Percentiles rank a stretch among this genome's conserved stretches.
Conservation (phyloP, 371 early-diverging fungal genomes). For the Apophysomyces ossiformis region DNA sequence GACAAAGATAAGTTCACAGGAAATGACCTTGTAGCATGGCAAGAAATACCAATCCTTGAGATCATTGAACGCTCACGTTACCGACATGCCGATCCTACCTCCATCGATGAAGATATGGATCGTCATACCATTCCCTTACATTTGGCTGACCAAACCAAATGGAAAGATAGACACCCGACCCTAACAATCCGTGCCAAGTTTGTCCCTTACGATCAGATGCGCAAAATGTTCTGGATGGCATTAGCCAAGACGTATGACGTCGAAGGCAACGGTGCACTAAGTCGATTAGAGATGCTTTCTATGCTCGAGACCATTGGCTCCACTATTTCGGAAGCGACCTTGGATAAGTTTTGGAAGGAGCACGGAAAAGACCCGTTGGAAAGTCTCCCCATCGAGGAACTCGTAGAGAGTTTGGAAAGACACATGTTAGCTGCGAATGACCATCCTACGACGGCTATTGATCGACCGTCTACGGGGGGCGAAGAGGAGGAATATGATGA, state of each 20-base stretch:
- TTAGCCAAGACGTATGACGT: conserved; percentile 71
- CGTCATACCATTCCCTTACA: conserved; percentile 43
- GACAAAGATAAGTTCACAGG: conserved; percentile 80
- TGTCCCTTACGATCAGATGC: conserved; percentile 65
- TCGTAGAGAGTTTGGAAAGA: conserved; percentile 68
- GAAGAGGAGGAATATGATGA: conserved; percentile 23
- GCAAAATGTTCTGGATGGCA: conserved; percentile 77
- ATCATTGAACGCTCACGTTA: conserved; percentile 29
- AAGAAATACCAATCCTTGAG: conserved; percentile 50
- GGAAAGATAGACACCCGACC: conserved; percentile 46
- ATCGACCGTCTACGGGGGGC: conserved; percentile 5
- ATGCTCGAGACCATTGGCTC: conserved; percentile 80
- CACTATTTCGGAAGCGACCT: conserved; percentile 70
- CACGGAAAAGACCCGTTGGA: conserved; percentile 64
- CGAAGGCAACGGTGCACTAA: conserved; percentile 55
- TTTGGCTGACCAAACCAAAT: conserved; percentile 39
- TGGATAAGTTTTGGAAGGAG: conserved; percentile 66
- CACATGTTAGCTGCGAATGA: conserved; percentile 34
- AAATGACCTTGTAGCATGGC: conserved; percentile 73
- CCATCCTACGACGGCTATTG: conserved; percentile 17
- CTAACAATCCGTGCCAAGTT: conserved; percentile 66
- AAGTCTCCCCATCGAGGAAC: conserved; percentile 70
- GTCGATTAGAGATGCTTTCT: conserved; percentile 68
- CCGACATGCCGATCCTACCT: conserved; percentile 5
- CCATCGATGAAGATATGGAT: conserved; percentile 55